phyloP scores from a whole-genome alignment of 331 rosid species.

The Dryas integrifolia region DNA sequence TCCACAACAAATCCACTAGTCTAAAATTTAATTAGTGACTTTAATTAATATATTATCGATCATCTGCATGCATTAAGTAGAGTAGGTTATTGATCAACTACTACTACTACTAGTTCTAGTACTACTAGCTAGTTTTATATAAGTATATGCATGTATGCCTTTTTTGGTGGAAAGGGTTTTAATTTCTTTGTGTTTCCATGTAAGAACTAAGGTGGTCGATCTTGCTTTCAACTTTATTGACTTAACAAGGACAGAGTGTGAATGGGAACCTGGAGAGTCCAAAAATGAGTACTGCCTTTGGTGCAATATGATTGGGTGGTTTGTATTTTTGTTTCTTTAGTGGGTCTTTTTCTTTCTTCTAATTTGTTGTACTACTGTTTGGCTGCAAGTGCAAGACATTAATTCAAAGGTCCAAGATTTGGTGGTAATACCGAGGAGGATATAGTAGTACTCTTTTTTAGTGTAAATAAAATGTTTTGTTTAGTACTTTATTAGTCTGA shows the following conservation, averaged over 20 bases:
- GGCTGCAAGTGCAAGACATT: conserved; percentile 36
- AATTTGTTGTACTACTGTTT: conserved; percentile 13
- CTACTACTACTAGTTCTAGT: neutral
- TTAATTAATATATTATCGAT: neutral
- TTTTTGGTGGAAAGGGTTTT: conserved; percentile 20
- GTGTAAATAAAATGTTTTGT: conserved; percentile 27
- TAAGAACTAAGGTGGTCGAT: conserved; percentile 27
- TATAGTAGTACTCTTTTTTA: conserved; percentile 33
- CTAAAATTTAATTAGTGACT: conserved; percentile 32
- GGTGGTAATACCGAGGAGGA: conserved; percentile 68
- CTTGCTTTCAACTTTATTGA: conserved; percentile 30
- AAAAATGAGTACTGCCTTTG: conserved; percentile 42
- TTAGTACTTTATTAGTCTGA: neutral
- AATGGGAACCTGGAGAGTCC: conserved; percentile 42
- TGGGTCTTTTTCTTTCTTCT: conserved; percentile 8
- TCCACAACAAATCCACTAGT: conserved; percentile 64
- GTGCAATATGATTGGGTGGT: conserved; percentile 26
- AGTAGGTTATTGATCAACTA: conserved; percentile 6
- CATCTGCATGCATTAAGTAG: conserved; percentile 26
- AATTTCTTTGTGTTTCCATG: conserved; percentile 5
- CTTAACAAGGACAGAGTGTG: conserved; percentile 55
- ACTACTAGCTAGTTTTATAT: neutral
- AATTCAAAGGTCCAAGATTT: conserved; percentile 51
- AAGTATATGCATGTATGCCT: conserved; percentile 28
- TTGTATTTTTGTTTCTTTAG: neutral